A percentile compares a stretch with the other conserved stretches of the same genome.
These are phyloP conservation scores for Dysphania ambrosioides DNA, from an alignment of 148 eudicot species.

Conservation along the genomic window DNA sequence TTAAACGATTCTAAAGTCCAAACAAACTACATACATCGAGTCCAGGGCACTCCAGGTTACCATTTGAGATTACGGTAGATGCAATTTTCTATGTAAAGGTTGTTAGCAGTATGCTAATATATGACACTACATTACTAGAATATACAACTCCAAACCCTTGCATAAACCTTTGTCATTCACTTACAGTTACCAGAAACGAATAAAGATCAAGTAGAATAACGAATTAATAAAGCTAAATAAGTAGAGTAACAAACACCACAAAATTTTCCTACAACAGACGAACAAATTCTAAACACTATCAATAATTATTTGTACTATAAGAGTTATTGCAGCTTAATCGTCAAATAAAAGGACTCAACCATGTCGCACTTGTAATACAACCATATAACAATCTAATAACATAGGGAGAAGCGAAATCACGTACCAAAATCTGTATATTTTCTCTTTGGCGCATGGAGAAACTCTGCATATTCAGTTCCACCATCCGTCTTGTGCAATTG, in stretches of 20 bases:
- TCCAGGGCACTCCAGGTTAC: neutral
- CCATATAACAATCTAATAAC: neutral
- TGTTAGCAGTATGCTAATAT: too few species aligned
- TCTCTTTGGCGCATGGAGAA: constrained; percentile 86
- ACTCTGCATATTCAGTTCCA: constrained; percentile 87
- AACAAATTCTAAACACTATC: too few species aligned
- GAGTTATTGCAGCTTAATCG: neutral
- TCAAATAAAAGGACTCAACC: neutral
- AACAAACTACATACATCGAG: neutral
- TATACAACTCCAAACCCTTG: neutral
- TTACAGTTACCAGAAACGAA: neutral
- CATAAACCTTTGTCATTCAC: neutral
- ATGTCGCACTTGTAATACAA: neutral
- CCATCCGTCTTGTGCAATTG: constrained; percentile 87
- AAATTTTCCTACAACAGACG: neutral
- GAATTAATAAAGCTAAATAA: neutral
- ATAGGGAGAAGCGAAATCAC: constrained; percentile 10
- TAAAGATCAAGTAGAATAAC: neutral
- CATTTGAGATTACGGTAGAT: too few species aligned
- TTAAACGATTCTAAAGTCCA: neutral
- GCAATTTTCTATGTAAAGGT: too few species aligned
- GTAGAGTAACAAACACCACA: neutral
- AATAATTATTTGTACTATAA: neutral
- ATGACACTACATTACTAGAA: neutral
- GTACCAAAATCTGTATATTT: constrained; percentile 72